Base-by-base conservation (phyloP, 1,284 basidiomycete species). In the Neotropicomus parvogracilis region DNA sequence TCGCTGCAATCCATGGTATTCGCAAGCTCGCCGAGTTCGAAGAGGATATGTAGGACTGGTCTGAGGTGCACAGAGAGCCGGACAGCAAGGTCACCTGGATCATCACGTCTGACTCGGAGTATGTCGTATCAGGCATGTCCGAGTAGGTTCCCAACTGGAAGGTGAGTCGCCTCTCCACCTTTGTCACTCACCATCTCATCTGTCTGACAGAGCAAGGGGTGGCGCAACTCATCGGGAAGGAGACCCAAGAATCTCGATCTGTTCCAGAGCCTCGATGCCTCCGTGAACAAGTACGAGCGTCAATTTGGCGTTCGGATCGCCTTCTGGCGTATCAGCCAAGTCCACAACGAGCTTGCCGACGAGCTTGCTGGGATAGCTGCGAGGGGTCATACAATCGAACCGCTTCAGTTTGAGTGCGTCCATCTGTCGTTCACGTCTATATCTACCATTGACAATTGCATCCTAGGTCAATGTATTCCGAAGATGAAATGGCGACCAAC, bases 71-170 rank as follows among this genome's bases (percentile, higher is more conserved):
- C 17, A 0, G 0, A 10, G 21, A 35, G 13, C 40, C 43, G 11
- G 33, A 34, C 42, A 29, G 21, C 11, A 46, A 40, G 41, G 24
- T 35, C 2, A 47, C 48, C 6, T 58, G 49, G 48, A 53, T 62
- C 37, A 54, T 71, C 48, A 61, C 60, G 14, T 60, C 65, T 6
- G 68, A 71, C 50, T 70, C 66, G 3, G 64, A 71, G 50, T 70
- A 70, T 44, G 66, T 70, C 19, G 63, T 68, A 14, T 55, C 56
- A 39, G 71, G 68, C 2, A 66, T 69, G 44, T 65, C 68, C 3
- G 63, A 70, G 29, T 58, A 51, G 56, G 44, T 50, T 29, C 56
- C 62, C 4, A 7, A 9, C 24, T 58, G 52, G 47, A 55, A 50
- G 49, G 52, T 50, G 9, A 35, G 38, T 9, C 4, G 1, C 21